A percentile compares a stretch with the other conserved stretches of the same genome.
Conservation (phyloP, 179 eudicot genomes). For the Vitellaria paradoxa region DNA sequence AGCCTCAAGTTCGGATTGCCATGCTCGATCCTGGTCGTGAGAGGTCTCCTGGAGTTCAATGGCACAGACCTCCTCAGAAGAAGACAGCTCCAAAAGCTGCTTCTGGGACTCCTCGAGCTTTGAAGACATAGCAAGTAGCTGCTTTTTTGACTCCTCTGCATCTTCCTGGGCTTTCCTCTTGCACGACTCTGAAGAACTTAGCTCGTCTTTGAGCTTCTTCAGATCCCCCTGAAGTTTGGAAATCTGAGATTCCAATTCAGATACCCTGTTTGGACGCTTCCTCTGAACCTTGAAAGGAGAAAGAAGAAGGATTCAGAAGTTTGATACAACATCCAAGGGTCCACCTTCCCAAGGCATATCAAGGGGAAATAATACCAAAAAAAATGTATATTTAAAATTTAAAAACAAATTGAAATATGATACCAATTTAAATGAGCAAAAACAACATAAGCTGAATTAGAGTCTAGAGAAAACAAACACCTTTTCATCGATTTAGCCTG, state of each 20-base stretch:
- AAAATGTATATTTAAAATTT: too few relatives aligned
- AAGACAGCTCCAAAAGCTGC: slow-evolving; percentile 37
- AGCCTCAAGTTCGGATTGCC: slow-evolving; percentile 39
- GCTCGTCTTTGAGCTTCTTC: slow-evolving; percentile 68
- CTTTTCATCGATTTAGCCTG: too few relatives aligned
- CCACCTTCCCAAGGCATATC: neutral
- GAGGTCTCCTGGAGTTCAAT: slow-evolving; percentile 32
- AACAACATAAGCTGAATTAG: too few relatives aligned
- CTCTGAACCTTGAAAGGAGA: slow-evolving; percentile 30
- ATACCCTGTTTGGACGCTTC: slow-evolving; percentile 56
- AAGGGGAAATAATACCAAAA: too few relatives aligned
- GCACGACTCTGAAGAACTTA: slow-evolving; percentile 47
- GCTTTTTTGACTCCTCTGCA: slow-evolving; percentile 55
- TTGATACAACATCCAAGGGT: too few relatives aligned
- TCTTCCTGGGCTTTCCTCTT: slow-evolving; percentile 66
- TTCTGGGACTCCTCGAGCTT: slow-evolving; percentile 64
- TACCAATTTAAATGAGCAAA: too few relatives aligned
- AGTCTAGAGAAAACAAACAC: too few relatives aligned
- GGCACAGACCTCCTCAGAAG: slow-evolving; percentile 31
- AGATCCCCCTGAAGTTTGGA: slow-evolving; percentile 75
- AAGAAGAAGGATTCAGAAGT: neutral
- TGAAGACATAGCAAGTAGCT: slow-evolving; percentile 52
- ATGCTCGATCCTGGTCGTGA: slow-evolving; percentile 32
- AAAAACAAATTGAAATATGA: too few relatives aligned
- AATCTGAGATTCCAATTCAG: slow-evolving; percentile 73